Conservation (phyloP, 202 grass and related monocot genomes). For the Setaria italica region DNA sequence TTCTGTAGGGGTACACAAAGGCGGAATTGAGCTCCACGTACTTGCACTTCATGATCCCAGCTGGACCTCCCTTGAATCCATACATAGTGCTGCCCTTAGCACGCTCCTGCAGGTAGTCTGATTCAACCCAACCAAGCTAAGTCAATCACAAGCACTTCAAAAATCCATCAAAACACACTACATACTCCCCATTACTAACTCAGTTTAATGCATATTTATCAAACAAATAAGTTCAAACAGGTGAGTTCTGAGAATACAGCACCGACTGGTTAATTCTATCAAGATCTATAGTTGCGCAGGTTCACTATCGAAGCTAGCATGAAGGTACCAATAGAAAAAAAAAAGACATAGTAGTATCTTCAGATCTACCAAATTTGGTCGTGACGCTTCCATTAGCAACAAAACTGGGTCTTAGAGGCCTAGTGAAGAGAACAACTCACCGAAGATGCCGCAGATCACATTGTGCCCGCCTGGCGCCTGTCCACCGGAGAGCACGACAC, state of each 20-base stretch:
- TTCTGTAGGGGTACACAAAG: constrained; percentile 93
- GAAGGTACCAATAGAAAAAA: no score
- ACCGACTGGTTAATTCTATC: neutral
- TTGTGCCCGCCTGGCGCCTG: constrained; percentile 95
- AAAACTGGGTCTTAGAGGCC: neutral
- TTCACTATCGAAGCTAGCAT: neutral
- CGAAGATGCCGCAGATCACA: constrained; percentile 96
- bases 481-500: constrained; percentile 88
- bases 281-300: constrained; percentile 34
- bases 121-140: neutral
- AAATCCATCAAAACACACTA: neutral
- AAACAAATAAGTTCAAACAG: neutral
- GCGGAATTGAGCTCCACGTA: constrained; percentile 79
- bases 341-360: neutral
- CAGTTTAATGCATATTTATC: neutral
- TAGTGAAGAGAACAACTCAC: constrained; percentile 41
- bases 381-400: neutral
- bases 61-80: constrained; percentile 95
- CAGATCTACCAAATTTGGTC: constrained; percentile 28
- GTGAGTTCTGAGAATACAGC: neutral
- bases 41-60: constrained; percentile 96
- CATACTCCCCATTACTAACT: neutral
- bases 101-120: constrained; percentile 84
- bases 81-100: constrained; percentile 78
- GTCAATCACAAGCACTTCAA: constrained; percentile 29